A percentile compares a stretch with the other conserved stretches of the same genome.
Evolutionary conservation across 495 filamentous ascomycete species (phyloP).

Genomic region (Aspergillus olivimuriae): DNA sequence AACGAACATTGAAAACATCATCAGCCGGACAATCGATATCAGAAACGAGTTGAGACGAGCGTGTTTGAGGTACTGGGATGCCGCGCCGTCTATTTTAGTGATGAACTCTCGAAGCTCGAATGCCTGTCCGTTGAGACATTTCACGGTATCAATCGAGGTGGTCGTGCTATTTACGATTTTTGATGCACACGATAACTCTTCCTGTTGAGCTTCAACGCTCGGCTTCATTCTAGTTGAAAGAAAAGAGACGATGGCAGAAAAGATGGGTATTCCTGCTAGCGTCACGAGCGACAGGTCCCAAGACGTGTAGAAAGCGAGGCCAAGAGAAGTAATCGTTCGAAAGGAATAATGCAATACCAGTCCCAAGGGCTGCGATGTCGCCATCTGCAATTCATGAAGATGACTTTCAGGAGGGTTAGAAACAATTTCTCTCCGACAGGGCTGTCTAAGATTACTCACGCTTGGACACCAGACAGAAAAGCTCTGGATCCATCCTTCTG

Average conservation of each 20-base stretch:
- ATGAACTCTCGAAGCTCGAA: constrained; percentile 63
- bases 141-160: constrained; percentile 75
- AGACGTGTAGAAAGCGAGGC: constrained; percentile 67
- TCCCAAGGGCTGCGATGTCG: constrained; percentile 72
- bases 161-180: constrained; percentile 66
- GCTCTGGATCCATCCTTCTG: constrained; percentile 65
- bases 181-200: constrained; percentile 61
- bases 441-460: constrained; percentile 49
- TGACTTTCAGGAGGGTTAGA: constrained; percentile 47
- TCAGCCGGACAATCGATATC: constrained; percentile 63
- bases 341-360: constrained; percentile 56
- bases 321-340: constrained; percentile 55
- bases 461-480: constrained; percentile 64
- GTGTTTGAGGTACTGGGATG: constrained; percentile 59
- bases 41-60: constrained; percentile 62
- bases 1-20: constrained; percentile 76
- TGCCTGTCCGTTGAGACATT: constrained; percentile 73
- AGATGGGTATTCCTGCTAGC: constrained; percentile 65
- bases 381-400: constrained; percentile 73
- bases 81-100: constrained; percentile 50
- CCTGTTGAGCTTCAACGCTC: constrained; percentile 62
- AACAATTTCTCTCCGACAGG: too few relatives aligned
- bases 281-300: constrained; percentile 86
- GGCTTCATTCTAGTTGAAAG: constrained; percentile 56
- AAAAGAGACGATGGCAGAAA: constrained; percentile 50